Base-by-base conservation (phyloP, 345 rosid genomes). In the Populus deltoides region DNA sequence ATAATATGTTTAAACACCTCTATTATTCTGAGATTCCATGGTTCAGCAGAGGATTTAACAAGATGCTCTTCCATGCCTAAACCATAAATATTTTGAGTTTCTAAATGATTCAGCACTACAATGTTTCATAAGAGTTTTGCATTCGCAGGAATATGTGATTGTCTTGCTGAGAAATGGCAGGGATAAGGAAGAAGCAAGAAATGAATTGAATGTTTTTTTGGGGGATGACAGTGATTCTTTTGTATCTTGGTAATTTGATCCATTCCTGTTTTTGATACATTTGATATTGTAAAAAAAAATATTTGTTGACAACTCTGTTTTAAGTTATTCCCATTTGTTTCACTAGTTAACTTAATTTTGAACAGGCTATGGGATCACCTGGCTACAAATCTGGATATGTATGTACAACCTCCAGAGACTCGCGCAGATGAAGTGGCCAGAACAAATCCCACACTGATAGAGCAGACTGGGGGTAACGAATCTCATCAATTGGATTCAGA, bases 321-420 rank as follows among this genome's bases (percentile, higher is more conserved):
- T 62, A 13, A 66, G 70, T 66, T 55, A 67, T 70, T 80, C 38
- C 67, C 39, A 10, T 25, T 1, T 45, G 25, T 53, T 16, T 7
- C 7, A 12, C 72, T 24, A 25, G 75, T 38, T 39, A 47, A 75
- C 73, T 47, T 55, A 45, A 49, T 59, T 75, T 85, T 74, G 31
- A 78, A 75, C 88, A 97, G 99, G 99, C 75, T 97, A 83, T 97
- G 99, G 99, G 97, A 92, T 87, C 98, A 94, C 87, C 81, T 97
- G 80, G 83, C 92, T 70, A 83, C 94, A 73, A 87, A 84, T 85
- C 59, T 89, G 82, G 87, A 88, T 85, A 78, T 84, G 11, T 97
- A 97, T 79, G 83, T 89, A 79, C 82, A 72, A 20, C 85, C 88
- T 70, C 83, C 71, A 38, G 90, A 86, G 63, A 67, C 84, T 82